Percentiles rank a stretch among this genome's conserved stretches.
These are phyloP conservation scores for Ophiocordyceps camponoti-leonardi DNA, from an alignment of 2,329 filamentous ascomycete species.

Conservation along the genomic window DNA sequence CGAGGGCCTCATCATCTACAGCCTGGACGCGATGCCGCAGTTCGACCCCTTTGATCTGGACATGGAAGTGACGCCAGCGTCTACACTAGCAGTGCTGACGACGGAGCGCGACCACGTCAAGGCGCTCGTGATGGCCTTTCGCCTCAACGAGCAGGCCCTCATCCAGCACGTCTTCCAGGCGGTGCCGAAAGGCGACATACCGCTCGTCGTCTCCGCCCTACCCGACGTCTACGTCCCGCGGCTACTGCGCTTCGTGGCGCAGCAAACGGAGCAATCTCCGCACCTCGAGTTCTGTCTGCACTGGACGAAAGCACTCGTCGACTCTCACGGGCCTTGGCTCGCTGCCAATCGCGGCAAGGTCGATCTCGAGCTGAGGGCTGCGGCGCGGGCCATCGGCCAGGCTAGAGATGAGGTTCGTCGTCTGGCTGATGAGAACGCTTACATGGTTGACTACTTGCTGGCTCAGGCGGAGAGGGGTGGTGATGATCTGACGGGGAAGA, in stretches of 20 bases:
- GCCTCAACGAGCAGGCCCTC: constrained; percentile 71
- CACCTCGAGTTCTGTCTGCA: constrained; percentile 89
- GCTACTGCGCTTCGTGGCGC: constrained; percentile 71
- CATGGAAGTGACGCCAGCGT: constrained; percentile 79
- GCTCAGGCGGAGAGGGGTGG: constrained; percentile 28
- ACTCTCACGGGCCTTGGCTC: constrained; percentile 71
- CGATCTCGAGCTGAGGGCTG: constrained; percentile 67
- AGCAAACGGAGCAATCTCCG: constrained; percentile 75
- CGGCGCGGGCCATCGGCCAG: constrained; percentile 62
- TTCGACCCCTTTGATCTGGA: constrained; percentile 97
- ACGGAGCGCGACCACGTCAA: constrained; percentile 68
- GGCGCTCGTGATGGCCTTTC: constrained; percentile 91
- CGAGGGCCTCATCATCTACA: constrained; percentile 87
- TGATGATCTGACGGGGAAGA: constrained; percentile 10
- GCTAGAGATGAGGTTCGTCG: constrained; percentile 71
- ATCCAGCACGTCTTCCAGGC: constrained; percentile 75
- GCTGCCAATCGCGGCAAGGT: constrained; percentile 65
- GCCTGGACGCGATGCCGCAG: constrained; percentile 62
- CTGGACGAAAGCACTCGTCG: constrained; percentile 75
- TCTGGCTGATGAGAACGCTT: constrained; percentile 74
- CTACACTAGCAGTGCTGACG: constrained; percentile 53
- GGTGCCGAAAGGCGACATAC: constrained; percentile 58
- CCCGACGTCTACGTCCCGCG: constrained; percentile 76
- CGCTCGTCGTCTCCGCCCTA: constrained; percentile 60
- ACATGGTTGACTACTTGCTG: constrained; percentile 71